These are phyloP conservation scores for Psilocybe cyanescens DNA, from an alignment of 768 basidiomycete genomes.

Conservation along the genomic window DNA sequence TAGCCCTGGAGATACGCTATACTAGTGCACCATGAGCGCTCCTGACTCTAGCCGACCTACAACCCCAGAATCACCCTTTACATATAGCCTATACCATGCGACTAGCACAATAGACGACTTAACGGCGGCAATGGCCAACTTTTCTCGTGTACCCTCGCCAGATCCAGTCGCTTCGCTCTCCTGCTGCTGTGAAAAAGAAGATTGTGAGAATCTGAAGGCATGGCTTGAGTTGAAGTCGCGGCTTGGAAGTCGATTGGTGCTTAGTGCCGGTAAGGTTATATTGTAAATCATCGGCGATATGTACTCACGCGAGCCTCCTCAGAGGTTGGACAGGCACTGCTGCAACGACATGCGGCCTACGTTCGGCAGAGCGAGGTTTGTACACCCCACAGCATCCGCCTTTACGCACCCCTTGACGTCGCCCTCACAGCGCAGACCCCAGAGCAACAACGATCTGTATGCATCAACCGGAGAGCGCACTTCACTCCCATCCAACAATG, in stretches of 20 bases:
- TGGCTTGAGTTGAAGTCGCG: conserved; percentile 71
- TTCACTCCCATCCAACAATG: conserved; percentile 19
- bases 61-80: conserved; percentile 55
- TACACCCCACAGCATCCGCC: conserved; percentile 11
- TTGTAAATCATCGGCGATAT: not conserved
- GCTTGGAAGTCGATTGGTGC: conserved; percentile 75
- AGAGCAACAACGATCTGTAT: conserved; percentile 21
- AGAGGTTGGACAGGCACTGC: conserved; percentile 91
- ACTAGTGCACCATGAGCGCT: conserved; percentile 20
- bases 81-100: conserved; percentile 54
- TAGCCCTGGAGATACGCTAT: conserved; percentile 1
- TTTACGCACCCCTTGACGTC: conserved; percentile 2
- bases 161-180: conserved; percentile 54
- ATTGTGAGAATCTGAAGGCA: conserved; percentile 64
- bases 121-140: conserved; percentile 70
- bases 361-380: conserved; percentile 72
- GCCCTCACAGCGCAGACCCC: conserved; percentile 18
- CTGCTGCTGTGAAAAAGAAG: conserved; percentile 71
- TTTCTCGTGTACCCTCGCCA: conserved; percentile 76
- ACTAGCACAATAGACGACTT: conserved; percentile 78
- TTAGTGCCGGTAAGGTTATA: conserved; percentile 79
- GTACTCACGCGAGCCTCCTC: conserved; percentile 5
- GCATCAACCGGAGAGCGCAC: conserved; percentile 8
- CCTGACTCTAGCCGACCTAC: conserved; percentile 35
- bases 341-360: conserved; percentile 87